A percentile compares a stretch with the other conserved stretches of the same genome.
Evolutionary conservation across 2,329 filamentous ascomycete species (phyloP).

Genomic region (Colletotrichum viniferum): DNA sequence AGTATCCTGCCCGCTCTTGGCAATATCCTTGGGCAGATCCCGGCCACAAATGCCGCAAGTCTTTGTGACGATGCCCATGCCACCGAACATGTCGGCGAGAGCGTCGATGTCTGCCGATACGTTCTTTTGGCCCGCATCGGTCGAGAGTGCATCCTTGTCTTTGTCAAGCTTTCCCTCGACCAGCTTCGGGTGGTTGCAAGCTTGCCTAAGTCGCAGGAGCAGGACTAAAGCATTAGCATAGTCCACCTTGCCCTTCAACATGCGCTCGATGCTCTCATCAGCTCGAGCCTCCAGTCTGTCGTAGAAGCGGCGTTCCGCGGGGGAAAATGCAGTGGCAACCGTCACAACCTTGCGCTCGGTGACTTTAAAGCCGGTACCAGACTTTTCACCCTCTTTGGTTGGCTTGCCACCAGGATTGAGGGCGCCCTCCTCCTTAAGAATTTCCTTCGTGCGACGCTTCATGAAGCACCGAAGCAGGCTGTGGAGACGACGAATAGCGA

Average conservation of each 20-base stretch:
- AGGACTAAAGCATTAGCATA: conserved; percentile 94
- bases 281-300: conserved; percentile 81
- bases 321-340: conserved; percentile 77
- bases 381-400: conserved; percentile 43
- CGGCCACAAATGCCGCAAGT: conserved; percentile 84
- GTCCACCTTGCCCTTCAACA: conserved; percentile 85
- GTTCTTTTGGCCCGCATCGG: conserved; percentile 52
- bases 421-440: conserved; percentile 87
- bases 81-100: conserved; percentile 85
- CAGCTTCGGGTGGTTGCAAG: conserved; percentile 92
- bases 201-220: conserved; percentile 87
- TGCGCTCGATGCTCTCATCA: conserved; percentile 83
- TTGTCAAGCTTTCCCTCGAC: conserved; percentile 84
- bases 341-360: conserved; percentile 88
- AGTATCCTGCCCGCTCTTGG: conserved; percentile 43
- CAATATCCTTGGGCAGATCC: conserved; percentile 60
- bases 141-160: conserved; percentile 82
- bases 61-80: conserved; percentile 77
- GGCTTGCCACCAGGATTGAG: conserved; percentile 77
- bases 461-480: conserved; percentile 90
- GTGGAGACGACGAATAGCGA: conserved; percentile 87
- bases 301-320: conserved; percentile 85
- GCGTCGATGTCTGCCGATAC: conserved; percentile 74
- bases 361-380: conserved; percentile 80
- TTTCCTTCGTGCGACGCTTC: conserved; percentile 97